Percentiles rank a stretch among this genome's conserved stretches.
phyloP scores from a whole-genome alignment of 495 filamentous ascomycete genomes.

The Venustampulla echinocandica region DNA sequence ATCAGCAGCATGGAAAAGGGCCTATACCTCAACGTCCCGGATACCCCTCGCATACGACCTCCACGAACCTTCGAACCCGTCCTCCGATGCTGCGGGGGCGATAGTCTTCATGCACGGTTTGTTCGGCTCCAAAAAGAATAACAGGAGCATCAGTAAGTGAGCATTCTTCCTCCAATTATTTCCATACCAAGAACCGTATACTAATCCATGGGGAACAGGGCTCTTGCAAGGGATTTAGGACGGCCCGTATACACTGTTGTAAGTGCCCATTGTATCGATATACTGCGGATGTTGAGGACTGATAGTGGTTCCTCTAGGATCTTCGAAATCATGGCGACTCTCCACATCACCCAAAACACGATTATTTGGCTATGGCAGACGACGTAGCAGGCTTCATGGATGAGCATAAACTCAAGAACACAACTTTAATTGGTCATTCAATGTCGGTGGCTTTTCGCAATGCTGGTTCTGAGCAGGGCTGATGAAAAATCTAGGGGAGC shows the following conservation, averaged over 20 bases:
- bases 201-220: slow-evolving; percentile 41
- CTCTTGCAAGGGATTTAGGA: slow-evolving; percentile 70
- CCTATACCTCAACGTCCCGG: slow-evolving; percentile 14
- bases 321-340: slow-evolving; percentile 92
- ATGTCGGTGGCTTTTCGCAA: slow-evolving; percentile 52
- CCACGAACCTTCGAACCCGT: slow-evolving; percentile 35
- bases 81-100: slow-evolving; percentile 42
- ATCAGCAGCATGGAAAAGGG: background rate
- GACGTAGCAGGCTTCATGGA: slow-evolving; percentile 78
- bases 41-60: slow-evolving; percentile 50
- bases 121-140: slow-evolving; percentile 95
- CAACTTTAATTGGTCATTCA: slow-evolving; percentile 85
- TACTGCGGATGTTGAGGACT: slow-evolving; percentile 4
- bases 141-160: slow-evolving; percentile 93
- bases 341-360: slow-evolving; percentile 65
- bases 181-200: background rate
- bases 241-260: slow-evolving; percentile 79
- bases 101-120: slow-evolving; percentile 89
- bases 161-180: slow-evolving; percentile 23
- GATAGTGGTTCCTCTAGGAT: slow-evolving; percentile 51
- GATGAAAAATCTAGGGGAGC: slow-evolving; percentile 60
- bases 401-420: slow-evolving; percentile 57
- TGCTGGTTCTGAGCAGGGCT: background rate
- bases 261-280: slow-evolving; percentile 26
- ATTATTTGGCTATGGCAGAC: slow-evolving; percentile 78